phyloP scores from a whole-genome alignment of 257 asterid genomes.

The Solanum corneliomulleri region DNA sequence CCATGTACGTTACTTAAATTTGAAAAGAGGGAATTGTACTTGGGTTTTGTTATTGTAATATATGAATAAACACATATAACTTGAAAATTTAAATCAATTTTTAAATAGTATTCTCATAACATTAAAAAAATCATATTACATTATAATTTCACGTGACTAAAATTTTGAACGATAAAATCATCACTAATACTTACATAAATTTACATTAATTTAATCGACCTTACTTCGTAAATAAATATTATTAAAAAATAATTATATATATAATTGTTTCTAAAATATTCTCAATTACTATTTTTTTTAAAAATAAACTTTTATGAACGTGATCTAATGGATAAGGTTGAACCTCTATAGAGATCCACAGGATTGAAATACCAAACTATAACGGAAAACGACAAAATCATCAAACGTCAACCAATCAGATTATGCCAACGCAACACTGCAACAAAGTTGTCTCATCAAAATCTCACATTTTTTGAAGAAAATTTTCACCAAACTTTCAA shows the following conservation, averaged over 20 bases:
- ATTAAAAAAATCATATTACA: too few relatives aligned
- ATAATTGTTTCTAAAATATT: neutral
- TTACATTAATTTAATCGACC: fast-evolving
- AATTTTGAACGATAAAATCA: fast-evolving
- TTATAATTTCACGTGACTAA: too few relatives aligned
- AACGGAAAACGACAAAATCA: neutral
- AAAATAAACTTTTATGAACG: neutral
- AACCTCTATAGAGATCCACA: neutral
- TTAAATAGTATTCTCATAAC: neutral
- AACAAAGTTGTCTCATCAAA: neutral
- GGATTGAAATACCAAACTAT: neutral
- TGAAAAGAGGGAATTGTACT: neutral
- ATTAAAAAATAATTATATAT: too few relatives aligned
- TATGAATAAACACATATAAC: too few relatives aligned
- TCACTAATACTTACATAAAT: too few relatives aligned
- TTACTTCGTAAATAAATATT: too few relatives aligned
- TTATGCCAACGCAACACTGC: neutral
- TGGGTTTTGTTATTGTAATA: neutral
- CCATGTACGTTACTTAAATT: neutral
- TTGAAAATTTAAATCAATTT: too few relatives aligned
- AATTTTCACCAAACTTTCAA: neutral
- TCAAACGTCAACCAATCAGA: neutral
- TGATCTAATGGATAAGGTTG: neutral
- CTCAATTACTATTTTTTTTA: neutral
- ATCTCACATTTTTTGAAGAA: neutral